These are phyloP conservation scores for Kodamaea nitidulidarum DNA, from an alignment of 805 yeast species.

Conservation along the genomic window DNA sequence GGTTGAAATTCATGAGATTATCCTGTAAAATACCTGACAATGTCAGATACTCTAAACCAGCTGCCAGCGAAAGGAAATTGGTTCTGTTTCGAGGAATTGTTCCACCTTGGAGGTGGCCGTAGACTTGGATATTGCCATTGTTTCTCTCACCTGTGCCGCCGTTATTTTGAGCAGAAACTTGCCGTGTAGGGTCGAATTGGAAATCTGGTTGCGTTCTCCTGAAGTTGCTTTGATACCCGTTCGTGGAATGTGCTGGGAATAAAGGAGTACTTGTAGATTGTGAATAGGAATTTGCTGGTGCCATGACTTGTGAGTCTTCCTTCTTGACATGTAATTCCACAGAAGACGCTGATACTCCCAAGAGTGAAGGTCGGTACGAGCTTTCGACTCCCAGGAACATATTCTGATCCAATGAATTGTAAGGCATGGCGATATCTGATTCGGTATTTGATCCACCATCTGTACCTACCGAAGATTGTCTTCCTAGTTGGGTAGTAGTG, in stretches of 20 bases:
- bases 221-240: not conserved
- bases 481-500: not conserved
- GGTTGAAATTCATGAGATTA: constrained; percentile 26
- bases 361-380: constrained; percentile 4
- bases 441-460: not conserved
- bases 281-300: not conserved
- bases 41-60: constrained; percentile 68
- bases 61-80: constrained; percentile 64
- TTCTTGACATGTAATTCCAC: constrained; percentile 5
- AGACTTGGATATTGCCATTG: not conserved
- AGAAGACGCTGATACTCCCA: constrained; percentile 2
- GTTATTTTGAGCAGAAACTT: not conserved
- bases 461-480: not conserved
- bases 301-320: constrained; percentile 3
- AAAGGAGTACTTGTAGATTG: not conserved
- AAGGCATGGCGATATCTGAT: not conserved
- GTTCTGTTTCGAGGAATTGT: constrained; percentile 14
- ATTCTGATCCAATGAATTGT: not conserved
- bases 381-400: constrained; percentile 1
- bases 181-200: not conserved
- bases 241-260: constrained; percentile 6
- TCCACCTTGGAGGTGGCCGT: not conserved
- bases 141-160: not conserved
- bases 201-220: not conserved
- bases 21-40: constrained; percentile 61